phyloP scores from a whole-genome alignment of 202 grass and related monocot species.

The Elaeis oleifera region DNA sequence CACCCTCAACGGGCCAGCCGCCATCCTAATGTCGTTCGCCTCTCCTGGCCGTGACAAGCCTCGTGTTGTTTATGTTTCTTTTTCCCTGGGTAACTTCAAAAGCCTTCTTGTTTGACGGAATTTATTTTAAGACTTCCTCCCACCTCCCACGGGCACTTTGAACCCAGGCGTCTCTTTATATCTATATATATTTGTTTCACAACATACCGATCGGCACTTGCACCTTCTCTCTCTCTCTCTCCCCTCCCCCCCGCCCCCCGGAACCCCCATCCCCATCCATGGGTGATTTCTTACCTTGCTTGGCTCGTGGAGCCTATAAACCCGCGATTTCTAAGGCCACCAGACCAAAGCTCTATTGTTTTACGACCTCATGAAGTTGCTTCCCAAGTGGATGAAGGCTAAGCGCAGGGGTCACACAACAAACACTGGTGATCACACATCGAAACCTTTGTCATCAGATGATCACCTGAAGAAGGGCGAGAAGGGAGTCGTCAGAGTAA shows the following conservation, averaged over 20 bases:
- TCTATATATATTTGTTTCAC: too few relatives aligned
- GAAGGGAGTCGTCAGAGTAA: constrained; percentile 53
- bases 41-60: too few relatives aligned
- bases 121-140: too few relatives aligned
- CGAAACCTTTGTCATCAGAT: not conserved
- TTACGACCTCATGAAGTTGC: constrained; percentile 28
- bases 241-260: not conserved
- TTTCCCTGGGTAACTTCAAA: too few relatives aligned
- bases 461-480: not conserved
- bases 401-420: not conserved
- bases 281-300: constrained; percentile 69
- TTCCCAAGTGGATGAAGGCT: constrained; percentile 35
- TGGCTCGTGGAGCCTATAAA: constrained; percentile 35
- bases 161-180: too few relatives aligned
- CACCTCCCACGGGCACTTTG: too few relatives aligned
- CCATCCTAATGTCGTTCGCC: too few relatives aligned
- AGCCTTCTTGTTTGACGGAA: too few relatives aligned
- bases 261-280: constrained; percentile 10
- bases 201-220: constrained; percentile 21
- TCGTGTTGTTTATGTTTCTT: too few relatives aligned
- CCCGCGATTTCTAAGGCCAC: constrained; percentile 24
- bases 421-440: constrained; percentile 6
- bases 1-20: too few relatives aligned
- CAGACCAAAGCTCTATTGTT: constrained; percentile 34
- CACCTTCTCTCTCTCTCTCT: constrained; percentile 19